Percentiles rank a stretch among this genome's conserved stretches.
Evolutionary conservation across 768 basidiomycete genomes (phyloP).

Genomic region (Cyathus striatus): DNA sequence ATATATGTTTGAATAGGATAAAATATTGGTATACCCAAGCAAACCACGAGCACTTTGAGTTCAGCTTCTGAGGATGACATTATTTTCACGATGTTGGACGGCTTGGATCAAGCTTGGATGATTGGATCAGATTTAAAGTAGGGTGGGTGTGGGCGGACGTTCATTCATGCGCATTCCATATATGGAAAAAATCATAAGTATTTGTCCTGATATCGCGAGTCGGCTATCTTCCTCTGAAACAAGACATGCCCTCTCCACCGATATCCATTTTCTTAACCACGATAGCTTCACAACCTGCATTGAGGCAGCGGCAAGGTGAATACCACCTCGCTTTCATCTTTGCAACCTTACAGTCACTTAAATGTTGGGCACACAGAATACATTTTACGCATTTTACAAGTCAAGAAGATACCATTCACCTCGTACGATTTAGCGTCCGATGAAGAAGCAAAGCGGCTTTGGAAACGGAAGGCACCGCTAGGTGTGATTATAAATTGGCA

Average conservation of each 20-base stretch:
- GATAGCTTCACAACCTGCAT: slow-evolving; percentile 73
- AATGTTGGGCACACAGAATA: slow-evolving; percentile 52
- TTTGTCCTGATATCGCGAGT: too few species aligned
- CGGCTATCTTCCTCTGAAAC: too few species aligned
- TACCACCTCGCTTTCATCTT: not conserved
- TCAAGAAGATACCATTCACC: slow-evolving; percentile 78
- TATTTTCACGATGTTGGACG: slow-evolving; percentile 10
- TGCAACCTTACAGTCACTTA: not conserved
- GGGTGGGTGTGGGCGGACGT: too few species aligned
- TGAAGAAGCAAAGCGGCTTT: slow-evolving; percentile 71
- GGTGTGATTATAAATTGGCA: too few species aligned
- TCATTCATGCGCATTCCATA: too few species aligned
- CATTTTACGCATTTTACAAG: slow-evolving; percentile 74
- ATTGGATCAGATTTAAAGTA: not conserved
- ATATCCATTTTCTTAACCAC: slow-evolving; percentile 85
- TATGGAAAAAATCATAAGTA: too few species aligned
- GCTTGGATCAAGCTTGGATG: not conserved
- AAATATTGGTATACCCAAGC: slow-evolving; percentile 38
- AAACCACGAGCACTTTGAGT: slow-evolving; percentile 67
- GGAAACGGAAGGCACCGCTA: slow-evolving; percentile 76
- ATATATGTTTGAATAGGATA: not conserved
- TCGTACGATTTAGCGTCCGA: slow-evolving; percentile 86
- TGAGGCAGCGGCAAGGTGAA: slow-evolving; percentile 76
- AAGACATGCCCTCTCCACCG: slow-evolving; percentile 71
- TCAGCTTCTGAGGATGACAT: slow-evolving; percentile 10